Conservation (phyloP, 768 basidiomycete species). For the Termitomyces sp. region DNA sequence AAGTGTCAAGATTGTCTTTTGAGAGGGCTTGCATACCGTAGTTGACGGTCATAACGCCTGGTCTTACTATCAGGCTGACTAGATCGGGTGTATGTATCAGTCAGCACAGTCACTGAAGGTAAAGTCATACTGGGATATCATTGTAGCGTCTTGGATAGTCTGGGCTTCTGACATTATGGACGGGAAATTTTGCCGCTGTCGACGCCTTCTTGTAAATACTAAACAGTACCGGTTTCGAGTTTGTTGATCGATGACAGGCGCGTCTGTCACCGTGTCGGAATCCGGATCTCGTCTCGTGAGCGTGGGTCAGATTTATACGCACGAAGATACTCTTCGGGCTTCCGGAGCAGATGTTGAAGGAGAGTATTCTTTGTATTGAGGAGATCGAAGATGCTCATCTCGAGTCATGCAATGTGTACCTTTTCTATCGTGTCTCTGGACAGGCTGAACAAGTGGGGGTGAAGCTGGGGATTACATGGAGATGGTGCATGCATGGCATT, state of each 20-base stretch:
- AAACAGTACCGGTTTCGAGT: not conserved
- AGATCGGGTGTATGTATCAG: slow-evolving; percentile 3
- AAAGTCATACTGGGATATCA: not conserved
- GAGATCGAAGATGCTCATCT: too few species aligned
- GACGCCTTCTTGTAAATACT: too few species aligned
- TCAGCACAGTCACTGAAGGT: not conserved
- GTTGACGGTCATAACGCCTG: slow-evolving; percentile 91
- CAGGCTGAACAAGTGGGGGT: too few species aligned
- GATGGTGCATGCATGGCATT: not conserved
- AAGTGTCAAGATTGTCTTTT: not conserved
- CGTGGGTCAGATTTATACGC: too few species aligned
- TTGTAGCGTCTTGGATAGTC: not conserved
- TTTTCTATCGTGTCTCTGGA: too few species aligned
- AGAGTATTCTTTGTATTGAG: too few species aligned
- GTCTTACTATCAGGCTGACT: slow-evolving; percentile 84
- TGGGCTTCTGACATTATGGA: not conserved
- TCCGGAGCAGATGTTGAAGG: too few species aligned
- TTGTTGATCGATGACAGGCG: not conserved
- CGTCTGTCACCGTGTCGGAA: too few species aligned
- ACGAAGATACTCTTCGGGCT: too few species aligned
- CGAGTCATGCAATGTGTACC: too few species aligned
- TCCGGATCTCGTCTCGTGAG: too few species aligned
- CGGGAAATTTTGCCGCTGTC: not conserved
- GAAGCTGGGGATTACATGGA: not conserved
- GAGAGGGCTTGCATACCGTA: slow-evolving; percentile 53